phyloP scores from a whole-genome alignment of 2,329 filamentous ascomycete genomes.

The Coniella vitis region DNA sequence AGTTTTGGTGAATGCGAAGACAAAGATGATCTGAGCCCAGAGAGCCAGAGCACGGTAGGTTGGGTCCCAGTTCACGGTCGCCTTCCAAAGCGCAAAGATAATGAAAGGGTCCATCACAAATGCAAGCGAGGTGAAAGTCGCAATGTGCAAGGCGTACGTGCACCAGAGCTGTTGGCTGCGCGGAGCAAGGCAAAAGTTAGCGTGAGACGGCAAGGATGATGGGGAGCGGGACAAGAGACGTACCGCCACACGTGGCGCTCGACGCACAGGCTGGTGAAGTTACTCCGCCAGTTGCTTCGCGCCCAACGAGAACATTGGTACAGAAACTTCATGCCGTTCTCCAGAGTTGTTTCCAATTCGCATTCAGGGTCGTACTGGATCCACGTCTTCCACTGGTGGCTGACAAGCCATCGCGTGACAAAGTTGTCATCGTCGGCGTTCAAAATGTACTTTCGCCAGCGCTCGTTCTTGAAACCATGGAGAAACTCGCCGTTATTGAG shows the following conservation, averaged over 20 bases:
- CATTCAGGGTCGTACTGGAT: constrained; percentile 90
- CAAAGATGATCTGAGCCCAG: constrained; percentile 63
- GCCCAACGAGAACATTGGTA: constrained; percentile 94
- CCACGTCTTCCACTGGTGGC: constrained; percentile 86
- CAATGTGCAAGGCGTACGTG: constrained; percentile 86
- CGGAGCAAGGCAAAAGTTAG: constrained; percentile 9
- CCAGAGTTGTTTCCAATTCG: constrained; percentile 86
- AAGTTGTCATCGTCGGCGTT: constrained; percentile 99
- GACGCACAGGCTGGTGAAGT: constrained; percentile 79
- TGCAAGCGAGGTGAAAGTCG: constrained; percentile 85
- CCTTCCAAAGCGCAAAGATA: constrained; percentile 62
- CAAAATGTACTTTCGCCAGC: constrained; percentile 80
- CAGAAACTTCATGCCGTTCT: constrained; percentile 81
- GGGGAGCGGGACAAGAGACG: constrained; percentile 39
- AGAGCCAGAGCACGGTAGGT: constrained; percentile 44
- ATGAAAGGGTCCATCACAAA: constrained; percentile 71
- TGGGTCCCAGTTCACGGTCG: constrained; percentile 54
- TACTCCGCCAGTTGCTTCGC: constrained; percentile 95
- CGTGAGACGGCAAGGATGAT: constrained; percentile 7
- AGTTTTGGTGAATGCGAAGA: constrained; percentile 78
- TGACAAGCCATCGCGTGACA: constrained; percentile 92
- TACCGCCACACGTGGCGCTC: constrained; percentile 84
- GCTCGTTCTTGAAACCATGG: constrained; percentile 84
- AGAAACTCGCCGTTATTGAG: constrained; percentile 80
- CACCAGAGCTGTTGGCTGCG: constrained; percentile 84